A percentile compares a stretch with the other conserved stretches of the same genome.
phyloP scores from a whole-genome alignment of 2,329 filamentous ascomycete species.

The Phaeomoniella chlamydospora region DNA sequence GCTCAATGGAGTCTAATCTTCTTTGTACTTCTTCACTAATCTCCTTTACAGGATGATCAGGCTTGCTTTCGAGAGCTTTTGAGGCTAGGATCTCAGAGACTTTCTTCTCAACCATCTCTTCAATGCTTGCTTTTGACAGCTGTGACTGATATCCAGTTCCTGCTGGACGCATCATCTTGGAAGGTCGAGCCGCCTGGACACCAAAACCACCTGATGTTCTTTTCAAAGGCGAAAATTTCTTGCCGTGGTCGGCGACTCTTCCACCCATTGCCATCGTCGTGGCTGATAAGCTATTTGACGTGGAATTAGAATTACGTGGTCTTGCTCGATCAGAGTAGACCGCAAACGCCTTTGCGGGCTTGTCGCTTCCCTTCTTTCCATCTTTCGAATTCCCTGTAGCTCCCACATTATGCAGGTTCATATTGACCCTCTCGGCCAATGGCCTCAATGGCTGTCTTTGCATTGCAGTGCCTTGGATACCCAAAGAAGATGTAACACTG shows the following conservation, averaged over 20 bases:
- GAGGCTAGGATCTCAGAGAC: conserved; percentile 73
- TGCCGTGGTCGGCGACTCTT: conserved; percentile 21
- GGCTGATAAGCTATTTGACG: too few species aligned
- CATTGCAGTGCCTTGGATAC: conserved; percentile 19
- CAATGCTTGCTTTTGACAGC: conserved; percentile 54
- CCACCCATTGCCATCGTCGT: too few species aligned
- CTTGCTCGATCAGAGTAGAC: conserved; percentile 69
- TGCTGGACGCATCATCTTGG: conserved; percentile 25
- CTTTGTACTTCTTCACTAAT: conserved; percentile 67
- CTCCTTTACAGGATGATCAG: conserved; percentile 1
- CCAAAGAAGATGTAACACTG: conserved; percentile 14
- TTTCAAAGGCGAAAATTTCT: conserved; percentile 27
- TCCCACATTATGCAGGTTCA: too few species aligned
- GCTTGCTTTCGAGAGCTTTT: conserved; percentile 14
- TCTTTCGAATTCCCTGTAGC: conserved; percentile 33
- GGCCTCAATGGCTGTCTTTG: conserved; percentile 66
- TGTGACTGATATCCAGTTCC: conserved; percentile 2
- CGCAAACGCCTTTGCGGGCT: conserved; percentile 69
- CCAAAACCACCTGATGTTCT: conserved; percentile 15
- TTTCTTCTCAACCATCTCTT: conserved; percentile 83
- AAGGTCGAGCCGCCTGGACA: conserved; percentile 22
- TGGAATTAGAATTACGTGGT: conserved; percentile 15
- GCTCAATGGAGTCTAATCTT: conserved; percentile 71
- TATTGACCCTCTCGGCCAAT: conserved; percentile 61
- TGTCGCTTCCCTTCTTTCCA: conserved; percentile 42